phyloP scores from a whole-genome alignment of 169 alveolate species.

The Cryptosporidium meleagridis region DNA sequence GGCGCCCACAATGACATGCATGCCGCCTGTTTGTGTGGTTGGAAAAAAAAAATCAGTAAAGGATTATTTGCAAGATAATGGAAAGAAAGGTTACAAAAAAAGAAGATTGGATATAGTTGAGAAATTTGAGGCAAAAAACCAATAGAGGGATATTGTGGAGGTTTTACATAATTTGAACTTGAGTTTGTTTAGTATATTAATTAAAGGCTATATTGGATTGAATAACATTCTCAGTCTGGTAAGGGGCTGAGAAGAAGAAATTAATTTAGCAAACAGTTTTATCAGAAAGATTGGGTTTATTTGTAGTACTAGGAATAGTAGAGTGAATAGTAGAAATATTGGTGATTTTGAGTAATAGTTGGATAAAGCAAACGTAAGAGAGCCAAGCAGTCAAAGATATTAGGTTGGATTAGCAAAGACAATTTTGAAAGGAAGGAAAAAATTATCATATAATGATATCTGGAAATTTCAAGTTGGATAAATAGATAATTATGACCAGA shows the following conservation, averaged over 20 bases:
- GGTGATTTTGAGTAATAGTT: neutral
- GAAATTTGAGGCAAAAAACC: neutral
- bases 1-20: constrained; percentile 12
- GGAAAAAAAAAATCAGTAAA: constrained; percentile 26
- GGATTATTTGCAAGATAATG: constrained; percentile 26
- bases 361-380: too few species aligned
- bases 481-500: constrained; percentile 28
- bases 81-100: neutral
- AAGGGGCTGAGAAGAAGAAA: neutral
- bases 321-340: neutral
- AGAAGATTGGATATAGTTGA: neutral
- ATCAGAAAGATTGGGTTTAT: neutral
- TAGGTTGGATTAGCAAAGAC: neutral
- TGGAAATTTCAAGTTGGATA: neutral
- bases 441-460: neutral
- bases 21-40: constrained; percentile 70
- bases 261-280: neutral
- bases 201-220: neutral
- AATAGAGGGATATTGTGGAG: neutral
- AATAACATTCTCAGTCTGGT: neutral
- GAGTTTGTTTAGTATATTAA: neutral
- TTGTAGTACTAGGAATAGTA: neutral
- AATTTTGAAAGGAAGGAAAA: neutral
- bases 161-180: neutral
- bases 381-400: neutral